Evolutionary conservation across 2,329 filamentous ascomycete species (phyloP), one percentile per base, ranked within the genome.

Genomic region (Ophiostoma angusticollis): DNA sequence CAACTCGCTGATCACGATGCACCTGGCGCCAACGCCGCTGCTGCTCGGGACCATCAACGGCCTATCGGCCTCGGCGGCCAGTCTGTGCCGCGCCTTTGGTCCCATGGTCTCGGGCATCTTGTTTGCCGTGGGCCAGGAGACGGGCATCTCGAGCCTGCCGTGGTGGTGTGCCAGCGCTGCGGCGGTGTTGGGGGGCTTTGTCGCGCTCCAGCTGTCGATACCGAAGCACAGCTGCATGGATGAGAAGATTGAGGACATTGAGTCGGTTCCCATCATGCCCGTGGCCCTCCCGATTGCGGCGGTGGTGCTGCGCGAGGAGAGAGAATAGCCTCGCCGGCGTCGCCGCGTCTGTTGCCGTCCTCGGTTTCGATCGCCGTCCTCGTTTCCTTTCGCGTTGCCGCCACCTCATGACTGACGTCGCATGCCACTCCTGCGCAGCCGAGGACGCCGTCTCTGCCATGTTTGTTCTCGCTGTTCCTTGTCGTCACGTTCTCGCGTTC

Each of bases 21-120:
- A 96, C 58, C 80, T 85, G 13, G 83, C 87, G 0, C 84, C 86
- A 0, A 87, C 80, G 7, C 80, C 81, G 40, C 72, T 84, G 35
- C 82, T 93, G 1, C 74, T 96, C 2, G 91, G 91, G 3, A 87
- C 83, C 1, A 81, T 98, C 58, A 96, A 96, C 52, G 91, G 91
- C 14, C 80, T 87, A 11, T 87, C 87, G 0, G 86, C 86, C 22
- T 94, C 87, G 2, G 86, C 84, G 2, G 91, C 91, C 4, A 94
- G 86, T 54, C 64, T 95, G 32, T 87, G 80, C 56, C 75, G 91
- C 39, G 86, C 86, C 0, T 80, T 95, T 45, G 89, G 89, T 0
- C 91, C 91, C 2, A 87, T 84, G 0, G 64, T 95, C 3, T 93
- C 87, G 3, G 91, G 91, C 2, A 64, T 86, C 21, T 69, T 96